Evolutionary conservation across 2,329 filamentous ascomycete species (phyloP).

Genomic region (Boeremia lycopersici): DNA sequence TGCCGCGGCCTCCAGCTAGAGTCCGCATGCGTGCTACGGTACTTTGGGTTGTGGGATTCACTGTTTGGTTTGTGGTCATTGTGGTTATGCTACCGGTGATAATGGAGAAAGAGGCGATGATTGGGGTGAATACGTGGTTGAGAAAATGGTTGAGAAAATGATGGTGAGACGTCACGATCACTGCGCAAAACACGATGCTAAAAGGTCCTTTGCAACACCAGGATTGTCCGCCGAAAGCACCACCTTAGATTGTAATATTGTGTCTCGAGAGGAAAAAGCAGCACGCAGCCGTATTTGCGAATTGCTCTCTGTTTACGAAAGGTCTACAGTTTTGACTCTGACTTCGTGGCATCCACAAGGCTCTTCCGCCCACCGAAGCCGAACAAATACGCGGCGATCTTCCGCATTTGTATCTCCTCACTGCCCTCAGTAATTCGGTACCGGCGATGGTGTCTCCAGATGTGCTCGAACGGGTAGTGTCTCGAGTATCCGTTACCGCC

Average conservation of each 20-base stretch:
- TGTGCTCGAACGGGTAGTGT: slow-evolving; percentile 67
- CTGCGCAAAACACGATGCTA: too few relatives aligned
- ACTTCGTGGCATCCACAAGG: slow-evolving; percentile 38
- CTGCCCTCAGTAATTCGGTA: slow-evolving; percentile 69
- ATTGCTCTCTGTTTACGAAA: not conserved
- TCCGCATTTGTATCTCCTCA: slow-evolving; percentile 71
- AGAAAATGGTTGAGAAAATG: not conserved
- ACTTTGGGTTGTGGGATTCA: slow-evolving; percentile 24
- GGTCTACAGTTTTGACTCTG: slow-evolving; percentile 39
- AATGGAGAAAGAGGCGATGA: slow-evolving; percentile 38
- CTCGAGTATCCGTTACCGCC: slow-evolving; percentile 65
- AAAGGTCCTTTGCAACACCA: too few relatives aligned
- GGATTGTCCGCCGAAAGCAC: too few relatives aligned
- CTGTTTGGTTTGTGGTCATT: slow-evolving; percentile 32
- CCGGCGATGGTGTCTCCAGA: slow-evolving; percentile 67
- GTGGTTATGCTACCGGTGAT: slow-evolving; percentile 35
- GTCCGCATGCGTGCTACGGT: not conserved
- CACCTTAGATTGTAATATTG: too few relatives aligned
- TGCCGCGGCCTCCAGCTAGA: slow-evolving; percentile 17
- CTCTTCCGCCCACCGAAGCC: slow-evolving; percentile 58
- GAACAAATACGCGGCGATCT: slow-evolving; percentile 65
- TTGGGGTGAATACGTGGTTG: slow-evolving; percentile 21
- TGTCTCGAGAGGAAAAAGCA: too few relatives aligned
- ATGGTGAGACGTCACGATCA: not conserved
- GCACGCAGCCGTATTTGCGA: not conserved